phyloP scores from a whole-genome alignment of 805 yeast genomes.

The Candida nitratophila region DNA sequence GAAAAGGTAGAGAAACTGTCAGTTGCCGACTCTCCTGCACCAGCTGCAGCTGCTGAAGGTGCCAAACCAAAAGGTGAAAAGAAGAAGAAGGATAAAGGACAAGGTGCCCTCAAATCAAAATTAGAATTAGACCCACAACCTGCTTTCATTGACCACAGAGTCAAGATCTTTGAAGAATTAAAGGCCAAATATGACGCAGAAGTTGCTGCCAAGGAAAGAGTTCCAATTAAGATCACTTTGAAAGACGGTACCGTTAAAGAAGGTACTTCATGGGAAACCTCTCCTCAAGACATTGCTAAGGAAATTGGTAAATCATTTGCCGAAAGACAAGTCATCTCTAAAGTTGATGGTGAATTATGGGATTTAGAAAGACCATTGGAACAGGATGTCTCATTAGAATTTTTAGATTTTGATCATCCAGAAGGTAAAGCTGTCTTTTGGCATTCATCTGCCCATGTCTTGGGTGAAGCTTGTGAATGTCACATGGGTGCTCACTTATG shows the following conservation, averaged over 20 bases:
- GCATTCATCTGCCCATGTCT: conserved; percentile 98
- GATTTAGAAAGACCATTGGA: conserved; percentile 94
- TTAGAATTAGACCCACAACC: conserved; percentile 68
- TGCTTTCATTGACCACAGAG: conserved; percentile 74
- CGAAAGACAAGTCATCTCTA: conserved; percentile 86
- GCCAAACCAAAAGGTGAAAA: conserved; percentile 16
- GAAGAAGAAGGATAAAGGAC: conserved; percentile 34
- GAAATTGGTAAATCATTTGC: conserved; percentile 79
- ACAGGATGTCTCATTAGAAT: conserved; percentile 58
- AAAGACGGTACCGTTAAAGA: conserved; percentile 78
- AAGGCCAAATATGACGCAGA: conserved; percentile 71
- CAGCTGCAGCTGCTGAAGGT: conserved; percentile 5
- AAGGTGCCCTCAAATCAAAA: conserved; percentile 32
- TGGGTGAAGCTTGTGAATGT: conserved; percentile 98
- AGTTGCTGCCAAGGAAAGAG: conserved; percentile 50
- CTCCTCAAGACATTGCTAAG: conserved; percentile 81
- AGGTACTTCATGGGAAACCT: conserved; percentile 83
- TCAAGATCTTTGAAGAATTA: conserved; percentile 70
- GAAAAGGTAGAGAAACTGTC: conserved; percentile 41
- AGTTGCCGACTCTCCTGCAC: conserved; percentile 16
- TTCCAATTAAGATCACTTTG: conserved; percentile 68
- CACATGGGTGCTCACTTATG: conserved; percentile 91
- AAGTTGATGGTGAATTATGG: conserved; percentile 88
- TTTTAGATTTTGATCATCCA: conserved; percentile 85
- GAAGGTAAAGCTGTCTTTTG: conserved; percentile 96